Evolutionary conservation across 1,284 basidiomycete genomes (phyloP).

Genomic region (Tetrapyrgos nigripes): DNA sequence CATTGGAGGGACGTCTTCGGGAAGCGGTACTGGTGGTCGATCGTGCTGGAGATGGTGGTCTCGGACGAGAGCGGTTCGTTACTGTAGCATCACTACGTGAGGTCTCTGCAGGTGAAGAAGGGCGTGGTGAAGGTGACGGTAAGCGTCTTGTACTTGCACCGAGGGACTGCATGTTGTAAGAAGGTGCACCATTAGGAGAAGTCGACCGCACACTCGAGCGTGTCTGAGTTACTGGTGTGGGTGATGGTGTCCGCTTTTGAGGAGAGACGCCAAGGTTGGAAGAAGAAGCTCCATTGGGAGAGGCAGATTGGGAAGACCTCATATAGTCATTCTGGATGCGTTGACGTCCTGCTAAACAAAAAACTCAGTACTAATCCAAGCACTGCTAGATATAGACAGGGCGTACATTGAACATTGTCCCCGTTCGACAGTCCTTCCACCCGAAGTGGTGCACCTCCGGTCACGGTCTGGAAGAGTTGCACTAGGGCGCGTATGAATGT

Average conservation of each 20-base stretch:
- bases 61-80: background rate
- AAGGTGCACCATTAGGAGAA: slow-evolving; percentile 44
- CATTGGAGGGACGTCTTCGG: slow-evolving; percentile 41
- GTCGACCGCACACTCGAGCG: slow-evolving; percentile 38
- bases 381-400: slow-evolving; percentile 3
- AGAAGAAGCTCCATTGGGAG: slow-evolving; percentile 28
- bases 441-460: slow-evolving; percentile 55
- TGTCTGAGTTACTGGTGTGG: slow-evolving; percentile 23
- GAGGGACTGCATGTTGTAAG: slow-evolving; percentile 27
- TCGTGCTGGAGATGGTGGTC: slow-evolving; percentile 16
- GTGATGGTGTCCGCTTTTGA: slow-evolving; percentile 23
- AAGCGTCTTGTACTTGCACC: slow-evolving; percentile 26
- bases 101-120: no score
- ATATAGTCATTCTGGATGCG: slow-evolving; percentile 28
- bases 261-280: slow-evolving; percentile 19
- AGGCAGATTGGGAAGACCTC: slow-evolving; percentile 16
- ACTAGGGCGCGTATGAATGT: slow-evolving; percentile 75
- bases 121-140: no score
- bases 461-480: slow-evolving; percentile 71
- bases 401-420: slow-evolving; percentile 43
- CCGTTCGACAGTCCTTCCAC: slow-evolving; percentile 61
- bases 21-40: slow-evolving; percentile 5
- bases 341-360: slow-evolving; percentile 34
- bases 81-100: slow-evolving; percentile 7
- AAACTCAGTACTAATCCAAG: slow-evolving; percentile 12